phyloP scores from a whole-genome alignment of 371 early-diverging fungal genomes.

The Blastocladiella emersonii region DNA sequence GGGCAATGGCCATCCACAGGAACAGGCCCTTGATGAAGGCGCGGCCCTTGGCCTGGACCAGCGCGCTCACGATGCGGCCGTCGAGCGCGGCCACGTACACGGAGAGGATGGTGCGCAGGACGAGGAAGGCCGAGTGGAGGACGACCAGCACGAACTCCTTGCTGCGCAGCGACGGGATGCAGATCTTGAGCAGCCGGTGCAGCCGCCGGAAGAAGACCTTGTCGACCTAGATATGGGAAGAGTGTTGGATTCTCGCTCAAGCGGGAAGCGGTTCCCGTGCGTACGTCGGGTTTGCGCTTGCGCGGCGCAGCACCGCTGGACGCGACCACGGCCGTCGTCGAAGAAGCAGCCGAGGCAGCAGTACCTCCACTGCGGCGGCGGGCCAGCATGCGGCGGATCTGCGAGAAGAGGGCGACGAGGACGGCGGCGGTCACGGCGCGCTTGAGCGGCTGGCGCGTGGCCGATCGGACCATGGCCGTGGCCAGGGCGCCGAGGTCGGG shows the following conservation, averaged over 20 bases:
- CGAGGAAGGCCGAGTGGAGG: conserved; percentile 65
- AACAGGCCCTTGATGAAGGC: conserved; percentile 66
- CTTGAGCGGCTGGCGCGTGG: background rate
- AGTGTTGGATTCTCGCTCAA: too few species aligned
- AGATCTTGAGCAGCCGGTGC: conserved; percentile 48
- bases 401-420: background rate
- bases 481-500: too few species aligned
- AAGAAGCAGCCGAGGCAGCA: background rate
- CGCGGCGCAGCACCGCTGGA: too few species aligned
- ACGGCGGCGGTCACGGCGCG: background rate
- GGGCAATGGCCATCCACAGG: conserved; percentile 82
- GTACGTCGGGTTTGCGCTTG: background rate
- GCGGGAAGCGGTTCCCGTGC: background rate
- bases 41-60: conserved; percentile 55
- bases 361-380: background rate
- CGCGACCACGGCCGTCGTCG: too few species aligned
- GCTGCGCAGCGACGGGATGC: conserved; percentile 61
- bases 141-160: conserved; percentile 67
- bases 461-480: background rate
- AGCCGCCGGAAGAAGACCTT: conserved; percentile 56
- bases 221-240: conserved; percentile 37
- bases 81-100: conserved; percentile 83
- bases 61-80: conserved; percentile 77
- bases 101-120: conserved; percentile 69
- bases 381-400: background rate